phyloP scores from a whole-genome alignment of 2,329 filamentous ascomycete genomes.

The Xylariaceae sp. region DNA sequence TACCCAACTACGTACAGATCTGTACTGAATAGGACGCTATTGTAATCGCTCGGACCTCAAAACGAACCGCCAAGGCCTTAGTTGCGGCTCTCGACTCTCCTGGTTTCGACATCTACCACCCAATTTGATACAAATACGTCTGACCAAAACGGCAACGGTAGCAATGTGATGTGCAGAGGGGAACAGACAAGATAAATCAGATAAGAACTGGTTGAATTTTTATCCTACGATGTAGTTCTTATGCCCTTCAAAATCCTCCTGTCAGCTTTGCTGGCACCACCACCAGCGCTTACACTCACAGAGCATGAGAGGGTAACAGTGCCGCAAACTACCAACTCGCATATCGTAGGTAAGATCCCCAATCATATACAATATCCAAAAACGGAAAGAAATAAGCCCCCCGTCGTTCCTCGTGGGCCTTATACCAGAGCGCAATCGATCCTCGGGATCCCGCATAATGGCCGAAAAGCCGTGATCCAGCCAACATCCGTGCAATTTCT shows the following conservation, averaged over 20 bases:
- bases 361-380: too few species aligned
- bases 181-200: neutral
- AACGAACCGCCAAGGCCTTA: constrained; percentile 12
- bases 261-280: neutral
- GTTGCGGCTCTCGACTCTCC: constrained; percentile 2
- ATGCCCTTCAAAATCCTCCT: neutral
- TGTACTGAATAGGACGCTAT: neutral
- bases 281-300: neutral
- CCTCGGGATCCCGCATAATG: neutral
- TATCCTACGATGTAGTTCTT: neutral
- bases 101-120: neutral
- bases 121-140: neutral
- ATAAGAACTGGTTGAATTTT: neutral
- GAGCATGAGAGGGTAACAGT: too few species aligned
- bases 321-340: too few species aligned
- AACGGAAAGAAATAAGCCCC: too few species aligned
- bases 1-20: too few species aligned
- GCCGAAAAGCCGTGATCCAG: neutral
- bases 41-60: constrained; percentile 5
- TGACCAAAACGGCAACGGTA: neutral
- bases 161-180: neutral
- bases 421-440: neutral
- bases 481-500: neutral
- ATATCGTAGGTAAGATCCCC: too few species aligned
- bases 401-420: too few species aligned